phyloP scores from a whole-genome alignment of 257 asterid species.

The Solanum sparsipilum region DNA sequence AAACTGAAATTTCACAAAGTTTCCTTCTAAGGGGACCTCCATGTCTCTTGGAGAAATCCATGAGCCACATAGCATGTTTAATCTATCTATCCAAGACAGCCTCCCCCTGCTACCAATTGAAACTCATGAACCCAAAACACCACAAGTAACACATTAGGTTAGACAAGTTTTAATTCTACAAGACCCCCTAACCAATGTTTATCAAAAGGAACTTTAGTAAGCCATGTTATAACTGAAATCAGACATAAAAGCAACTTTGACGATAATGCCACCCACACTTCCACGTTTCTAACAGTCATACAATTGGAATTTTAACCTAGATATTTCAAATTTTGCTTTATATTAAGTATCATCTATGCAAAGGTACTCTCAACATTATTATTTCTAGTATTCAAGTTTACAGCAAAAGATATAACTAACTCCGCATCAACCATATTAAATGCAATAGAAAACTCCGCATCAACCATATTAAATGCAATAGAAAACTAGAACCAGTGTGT shows the following conservation, averaged over 20 bases:
- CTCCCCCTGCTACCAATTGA: not conserved
- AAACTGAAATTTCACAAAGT: not conserved
- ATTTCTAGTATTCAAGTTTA: not conserved
- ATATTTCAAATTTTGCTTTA: not conserved
- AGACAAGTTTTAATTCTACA: not conserved
- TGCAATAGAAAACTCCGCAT: not conserved
- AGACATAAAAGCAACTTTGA: not conserved
- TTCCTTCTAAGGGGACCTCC: not conserved
- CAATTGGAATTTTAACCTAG: not conserved
- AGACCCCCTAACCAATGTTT: not conserved
- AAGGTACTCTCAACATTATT: not conserved
- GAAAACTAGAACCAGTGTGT: not conserved
- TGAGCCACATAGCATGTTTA: not conserved
- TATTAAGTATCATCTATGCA: not conserved
- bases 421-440: not conserved
- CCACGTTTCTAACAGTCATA: not conserved
- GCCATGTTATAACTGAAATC: not conserved
- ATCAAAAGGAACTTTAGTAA: not conserved
- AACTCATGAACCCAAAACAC: not conserved
- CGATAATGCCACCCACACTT: not conserved
- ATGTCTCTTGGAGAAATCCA: not conserved
- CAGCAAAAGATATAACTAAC: not conserved
- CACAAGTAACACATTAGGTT: not conserved
- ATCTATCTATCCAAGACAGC: not conserved
- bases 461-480: not conserved